Percentiles rank a stretch among this genome's conserved stretches.
phyloP scores from a whole-genome alignment of 768 basidiomycete species.

The Mycena leptocephala region DNA sequence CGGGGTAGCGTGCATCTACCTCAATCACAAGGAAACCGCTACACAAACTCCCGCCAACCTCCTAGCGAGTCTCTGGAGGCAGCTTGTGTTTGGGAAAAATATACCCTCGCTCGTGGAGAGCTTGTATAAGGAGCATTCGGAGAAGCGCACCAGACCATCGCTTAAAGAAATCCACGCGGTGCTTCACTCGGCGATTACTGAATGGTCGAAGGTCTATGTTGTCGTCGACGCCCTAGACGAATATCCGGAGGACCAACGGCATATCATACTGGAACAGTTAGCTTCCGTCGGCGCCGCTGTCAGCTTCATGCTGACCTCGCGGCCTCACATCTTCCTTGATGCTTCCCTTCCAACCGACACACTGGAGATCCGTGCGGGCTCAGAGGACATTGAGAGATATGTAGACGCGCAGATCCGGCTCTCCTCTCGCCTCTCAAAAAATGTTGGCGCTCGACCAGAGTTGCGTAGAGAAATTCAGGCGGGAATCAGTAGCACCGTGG shows the following conservation, averaged over 20 bases:
- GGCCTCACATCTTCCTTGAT: not conserved
- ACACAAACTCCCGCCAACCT: not conserved
- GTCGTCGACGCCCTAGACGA: no score
- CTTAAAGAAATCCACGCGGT: not conserved
- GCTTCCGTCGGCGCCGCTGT: no score
- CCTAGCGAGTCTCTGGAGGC: not conserved
- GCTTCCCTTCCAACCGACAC: not conserved
- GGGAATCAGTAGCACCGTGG: not conserved
- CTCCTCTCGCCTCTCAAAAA: not conserved
- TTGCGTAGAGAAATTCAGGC: not conserved
- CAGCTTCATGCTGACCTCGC: no score
- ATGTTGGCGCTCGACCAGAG: not conserved
- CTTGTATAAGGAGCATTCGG: not conserved
- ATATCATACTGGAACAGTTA: no score
- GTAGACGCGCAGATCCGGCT: not conserved
- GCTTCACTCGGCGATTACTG: not conserved
- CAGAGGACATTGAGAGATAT: not conserved
- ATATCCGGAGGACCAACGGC: no score
- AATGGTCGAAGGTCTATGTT: no score
- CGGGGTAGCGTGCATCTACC: not conserved
- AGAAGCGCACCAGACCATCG: not conserved
- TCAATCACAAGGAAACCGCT: not conserved
- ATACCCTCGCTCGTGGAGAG: not conserved
- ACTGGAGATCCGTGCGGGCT: no score
- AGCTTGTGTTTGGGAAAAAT: not conserved